phyloP scores from a whole-genome alignment of 208 protist species.

The Leptomonas seymouri region DNA sequence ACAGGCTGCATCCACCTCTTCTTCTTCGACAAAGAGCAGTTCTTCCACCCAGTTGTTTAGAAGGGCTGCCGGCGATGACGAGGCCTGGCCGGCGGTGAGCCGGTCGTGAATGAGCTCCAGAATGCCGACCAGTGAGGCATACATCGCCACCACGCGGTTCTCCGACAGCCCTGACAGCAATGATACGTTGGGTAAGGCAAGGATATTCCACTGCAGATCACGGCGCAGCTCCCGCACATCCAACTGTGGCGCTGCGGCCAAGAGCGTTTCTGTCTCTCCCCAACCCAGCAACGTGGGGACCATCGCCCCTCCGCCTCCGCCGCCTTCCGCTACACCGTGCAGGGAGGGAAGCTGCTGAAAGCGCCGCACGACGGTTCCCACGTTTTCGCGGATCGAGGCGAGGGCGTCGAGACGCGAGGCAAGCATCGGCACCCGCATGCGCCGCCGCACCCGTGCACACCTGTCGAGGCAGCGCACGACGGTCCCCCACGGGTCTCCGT shows the following conservation, averaged over 20 bases:
- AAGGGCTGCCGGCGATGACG: background rate
- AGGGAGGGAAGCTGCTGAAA: constrained; percentile 11
- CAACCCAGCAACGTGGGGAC: constrained; percentile 51
- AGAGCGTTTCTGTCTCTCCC: constrained; percentile 61
- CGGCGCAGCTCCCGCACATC: constrained; percentile 45
- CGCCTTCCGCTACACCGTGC: too few species aligned
- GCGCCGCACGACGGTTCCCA: background rate
- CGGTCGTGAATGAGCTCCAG: constrained; percentile 59
- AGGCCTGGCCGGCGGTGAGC: background rate
- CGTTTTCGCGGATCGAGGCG: constrained; percentile 61
- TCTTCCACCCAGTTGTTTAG: constrained; percentile 52
- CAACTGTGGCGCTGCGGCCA: constrained; percentile 41
- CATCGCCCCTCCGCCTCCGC: background rate
- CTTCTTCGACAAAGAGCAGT: constrained; percentile 35
- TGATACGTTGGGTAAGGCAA: constrained; percentile 51
- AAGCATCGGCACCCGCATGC: constrained; percentile 82
- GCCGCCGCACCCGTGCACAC: constrained; percentile 66
- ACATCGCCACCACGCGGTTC: constrained; percentile 68
- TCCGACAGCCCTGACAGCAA: constrained; percentile 71
- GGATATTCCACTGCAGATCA: constrained; percentile 65
- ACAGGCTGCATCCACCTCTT: background rate
- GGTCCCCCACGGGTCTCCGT: constrained; percentile 45
- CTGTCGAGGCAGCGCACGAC: constrained; percentile 66
- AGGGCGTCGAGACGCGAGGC: constrained; percentile 75
- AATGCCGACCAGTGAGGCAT: constrained; percentile 68